phyloP scores from a whole-genome alignment of 345 rosid species.

The Eutrema yunnanense region DNA sequence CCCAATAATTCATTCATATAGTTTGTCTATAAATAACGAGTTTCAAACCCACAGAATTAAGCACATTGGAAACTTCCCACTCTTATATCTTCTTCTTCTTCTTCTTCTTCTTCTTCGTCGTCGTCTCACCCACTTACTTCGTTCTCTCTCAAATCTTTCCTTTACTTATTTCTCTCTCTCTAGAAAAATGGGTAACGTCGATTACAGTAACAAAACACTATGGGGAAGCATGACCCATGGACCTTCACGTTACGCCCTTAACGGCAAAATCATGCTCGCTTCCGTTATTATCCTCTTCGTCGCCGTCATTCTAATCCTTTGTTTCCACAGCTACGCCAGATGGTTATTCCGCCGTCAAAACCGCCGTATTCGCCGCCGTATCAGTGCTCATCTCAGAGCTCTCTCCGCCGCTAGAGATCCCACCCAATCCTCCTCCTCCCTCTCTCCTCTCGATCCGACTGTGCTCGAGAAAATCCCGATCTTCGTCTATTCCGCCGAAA shows the following conservation, averaged over 20 bases:
- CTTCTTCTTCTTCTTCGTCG: slow-evolving; percentile 9
- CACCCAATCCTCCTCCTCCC: slow-evolving; percentile 15
- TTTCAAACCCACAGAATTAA: slow-evolving; percentile 7
- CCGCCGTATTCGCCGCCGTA: slow-evolving; percentile 39
- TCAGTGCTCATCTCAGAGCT: slow-evolving; percentile 28
- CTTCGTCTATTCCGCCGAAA: slow-evolving; percentile 35
- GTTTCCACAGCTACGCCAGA: slow-evolving; percentile 58
- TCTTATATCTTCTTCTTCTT: neutral
- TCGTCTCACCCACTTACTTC: slow-evolving; percentile 1
- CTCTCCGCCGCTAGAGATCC: slow-evolving; percentile 23
- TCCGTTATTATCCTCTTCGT: slow-evolving; percentile 50
- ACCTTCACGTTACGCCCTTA: slow-evolving; percentile 26
- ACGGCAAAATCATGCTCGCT: slow-evolving; percentile 59
- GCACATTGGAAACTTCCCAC: slow-evolving; percentile 11
- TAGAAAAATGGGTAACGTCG: slow-evolving; percentile 12
- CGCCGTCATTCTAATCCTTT: slow-evolving; percentile 39
- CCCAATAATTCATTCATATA: neutral
- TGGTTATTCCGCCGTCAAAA: slow-evolving; percentile 38
- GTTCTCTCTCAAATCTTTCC: neutral
- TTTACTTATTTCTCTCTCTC: neutral
- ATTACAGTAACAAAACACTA: neutral
- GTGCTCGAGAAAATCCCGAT: slow-evolving; percentile 51
- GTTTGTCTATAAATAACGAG: slow-evolving; percentile 28
- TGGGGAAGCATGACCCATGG: slow-evolving; percentile 14
- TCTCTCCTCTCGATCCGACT: slow-evolving; percentile 41